These are phyloP conservation scores for Kazachstania bromeliacearum DNA, from an alignment of 805 yeast species.

Conservation along the genomic window DNA sequence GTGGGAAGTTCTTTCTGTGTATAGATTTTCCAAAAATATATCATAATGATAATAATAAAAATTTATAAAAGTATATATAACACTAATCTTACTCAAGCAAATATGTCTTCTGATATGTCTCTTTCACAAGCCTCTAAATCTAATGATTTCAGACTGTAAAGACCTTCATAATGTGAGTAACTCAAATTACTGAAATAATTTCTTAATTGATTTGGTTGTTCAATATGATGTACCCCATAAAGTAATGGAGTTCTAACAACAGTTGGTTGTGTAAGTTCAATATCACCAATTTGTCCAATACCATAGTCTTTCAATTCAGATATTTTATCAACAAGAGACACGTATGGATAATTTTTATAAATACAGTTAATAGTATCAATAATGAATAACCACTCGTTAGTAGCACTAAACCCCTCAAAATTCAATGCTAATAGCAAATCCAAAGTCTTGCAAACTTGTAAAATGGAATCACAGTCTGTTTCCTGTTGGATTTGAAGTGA, in stretches of 20 bases:
- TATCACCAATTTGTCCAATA: slow-evolving; percentile 24
- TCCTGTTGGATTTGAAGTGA: slow-evolving; percentile 21
- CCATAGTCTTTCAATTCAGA: slow-evolving; percentile 31
- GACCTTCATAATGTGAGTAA: slow-evolving; percentile 32
- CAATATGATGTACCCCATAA: slow-evolving; percentile 17
- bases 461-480: slow-evolving; percentile 29
- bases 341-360: slow-evolving; percentile 30
- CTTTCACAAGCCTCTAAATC: slow-evolving; percentile 40
- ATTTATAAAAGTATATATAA: too few species aligned
- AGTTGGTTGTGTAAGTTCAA: slow-evolving; percentile 14
- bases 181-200: slow-evolving; percentile 23
- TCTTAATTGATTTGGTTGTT: slow-evolving; percentile 19
- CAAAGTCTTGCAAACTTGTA: slow-evolving; percentile 64
- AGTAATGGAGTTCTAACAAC: slow-evolving; percentile 23
- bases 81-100: slow-evolving; percentile 11
- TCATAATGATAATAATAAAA: too few species aligned
- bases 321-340: slow-evolving; percentile 39
- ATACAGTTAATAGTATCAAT: slow-evolving; percentile 56
- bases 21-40: slow-evolving; percentile 38
- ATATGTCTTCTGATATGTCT: slow-evolving; percentile 55
- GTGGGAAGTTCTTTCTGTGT: slow-evolving; percentile 84
- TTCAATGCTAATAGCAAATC: slow-evolving; percentile 63
- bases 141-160: slow-evolving; percentile 40
- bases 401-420: slow-evolving; percentile 65
- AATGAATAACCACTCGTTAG: slow-evolving; percentile 77